phyloP scores from a whole-genome alignment of 257 asterid species.

The Mentha longifolia region DNA sequence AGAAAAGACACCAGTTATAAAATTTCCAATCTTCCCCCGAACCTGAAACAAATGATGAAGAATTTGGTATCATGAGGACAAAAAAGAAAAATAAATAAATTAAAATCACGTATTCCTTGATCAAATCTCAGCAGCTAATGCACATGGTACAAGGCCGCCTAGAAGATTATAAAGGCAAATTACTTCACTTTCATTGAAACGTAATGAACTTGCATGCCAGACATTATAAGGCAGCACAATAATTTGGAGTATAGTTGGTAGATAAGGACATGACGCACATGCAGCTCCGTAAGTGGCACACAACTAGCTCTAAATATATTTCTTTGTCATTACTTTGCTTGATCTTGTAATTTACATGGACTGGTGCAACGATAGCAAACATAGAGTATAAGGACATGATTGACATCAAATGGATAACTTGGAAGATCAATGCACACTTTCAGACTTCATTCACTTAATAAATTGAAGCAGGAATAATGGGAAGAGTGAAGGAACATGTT shows the following conservation, averaged over 20 bases:
- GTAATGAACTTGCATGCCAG: not conserved
- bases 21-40: slow-evolving; percentile 74
- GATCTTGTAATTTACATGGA: not conserved
- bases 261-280: slow-evolving; percentile 2
- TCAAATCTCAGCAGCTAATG: slow-evolving; percentile 16
- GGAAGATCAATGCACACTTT: not conserved
- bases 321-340: not conserved
- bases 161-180: not conserved
- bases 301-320: slow-evolving; percentile 1
- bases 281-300: not conserved
- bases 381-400: not conserved
- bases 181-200: not conserved
- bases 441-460: not conserved
- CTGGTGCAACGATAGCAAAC: not conserved
- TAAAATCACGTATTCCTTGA: not conserved
- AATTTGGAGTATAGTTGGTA: not conserved
- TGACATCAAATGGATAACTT: not conserved
- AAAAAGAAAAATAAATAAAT: not conserved
- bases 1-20: slow-evolving; percentile 65
- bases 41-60: slow-evolving; percentile 56
- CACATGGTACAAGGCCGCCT: not conserved
- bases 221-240: not conserved
- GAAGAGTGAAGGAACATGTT: not conserved
- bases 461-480: not conserved
- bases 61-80: slow-evolving; percentile 21